phyloP scores from a whole-genome alignment of 768 basidiomycete species.

The Lactarius hatsudake region DNA sequence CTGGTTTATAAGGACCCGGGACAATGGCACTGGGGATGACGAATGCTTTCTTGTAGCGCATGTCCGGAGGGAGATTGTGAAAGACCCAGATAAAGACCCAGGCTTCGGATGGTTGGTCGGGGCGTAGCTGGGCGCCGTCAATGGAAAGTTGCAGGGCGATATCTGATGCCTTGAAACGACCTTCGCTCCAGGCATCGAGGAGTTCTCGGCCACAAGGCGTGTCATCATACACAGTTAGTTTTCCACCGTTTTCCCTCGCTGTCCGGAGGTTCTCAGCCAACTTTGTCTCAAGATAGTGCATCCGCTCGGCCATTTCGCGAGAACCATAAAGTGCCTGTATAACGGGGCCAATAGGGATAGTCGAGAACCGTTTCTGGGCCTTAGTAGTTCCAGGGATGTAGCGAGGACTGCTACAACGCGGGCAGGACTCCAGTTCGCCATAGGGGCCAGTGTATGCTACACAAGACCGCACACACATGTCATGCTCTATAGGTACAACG shows the following conservation, averaged over 20 bases:
- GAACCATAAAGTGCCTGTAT: neutral
- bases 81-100: neutral
- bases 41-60: neutral
- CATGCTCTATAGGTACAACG: neutral
- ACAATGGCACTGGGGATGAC: neutral
- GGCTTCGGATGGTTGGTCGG: neutral
- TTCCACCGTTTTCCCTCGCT: neutral
- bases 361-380: neutral
- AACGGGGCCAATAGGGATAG: neutral
- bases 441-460: neutral
- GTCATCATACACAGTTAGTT: neutral
- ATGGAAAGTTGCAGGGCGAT: neutral
- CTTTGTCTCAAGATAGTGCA: neutral
- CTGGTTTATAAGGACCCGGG: neutral
- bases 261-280: neutral
- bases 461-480: neutral
- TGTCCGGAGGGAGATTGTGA: neutral
- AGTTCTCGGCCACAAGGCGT: neutral
- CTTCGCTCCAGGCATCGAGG: neutral
- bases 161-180: neutral
- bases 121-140: neutral
- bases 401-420: neutral
- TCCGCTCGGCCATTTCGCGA: neutral
- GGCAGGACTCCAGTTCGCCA: neutral
- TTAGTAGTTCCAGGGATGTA: neutral